Evolutionary conservation across 768 basidiomycete species (phyloP), one percentile per base, ranked within the genome.

Genomic region (Collybia nuda): DNA sequence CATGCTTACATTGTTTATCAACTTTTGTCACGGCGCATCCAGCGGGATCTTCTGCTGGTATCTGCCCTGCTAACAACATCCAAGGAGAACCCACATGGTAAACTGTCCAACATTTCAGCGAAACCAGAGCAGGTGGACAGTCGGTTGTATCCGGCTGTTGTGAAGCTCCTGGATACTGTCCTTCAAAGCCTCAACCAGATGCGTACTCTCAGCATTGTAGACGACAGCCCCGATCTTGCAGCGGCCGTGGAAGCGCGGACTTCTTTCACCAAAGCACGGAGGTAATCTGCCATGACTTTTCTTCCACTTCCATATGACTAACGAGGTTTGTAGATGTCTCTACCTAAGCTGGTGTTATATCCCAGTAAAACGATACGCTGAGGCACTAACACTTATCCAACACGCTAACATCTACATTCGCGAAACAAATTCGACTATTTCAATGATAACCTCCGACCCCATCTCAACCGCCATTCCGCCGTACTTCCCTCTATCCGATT

Each of bases 1-100:
- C 89, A 97, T 58, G 81, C 88, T 15, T 96, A 87, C 64, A 84
- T 96, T 58, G 79, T 90, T 40, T 93, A 92, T 67, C 89, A 93
- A 55, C 84, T 97, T 26, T 80, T 97, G 44, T 84, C 90, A 17
- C 81, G 86, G 45, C 90, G 95, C 7, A 93, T 92, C 45, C 84
- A 93, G 62, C 87, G 95, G 14, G 95, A 98, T 62, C 78, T 93
- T 3, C 79, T 93, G 19, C 80, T 97, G 42, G 79, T 88, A 53
- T 80, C 80, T 19, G 82, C 87, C 1, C 74, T 86, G 2, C 72
- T 88, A 71, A 5, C 77, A 78, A 50, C 68, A 58, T 41, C 64
- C 67, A 32, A 62, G 60, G 58, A 19, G 39, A 14, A 59, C 23
- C 38, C 42, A 53, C 22, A 56, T 40, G 46, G 32, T 32, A 43